These are phyloP conservation scores for Microstroma glucosiphilum DNA, from an alignment of 1,284 basidiomycete genomes.

Conservation along the genomic window DNA sequence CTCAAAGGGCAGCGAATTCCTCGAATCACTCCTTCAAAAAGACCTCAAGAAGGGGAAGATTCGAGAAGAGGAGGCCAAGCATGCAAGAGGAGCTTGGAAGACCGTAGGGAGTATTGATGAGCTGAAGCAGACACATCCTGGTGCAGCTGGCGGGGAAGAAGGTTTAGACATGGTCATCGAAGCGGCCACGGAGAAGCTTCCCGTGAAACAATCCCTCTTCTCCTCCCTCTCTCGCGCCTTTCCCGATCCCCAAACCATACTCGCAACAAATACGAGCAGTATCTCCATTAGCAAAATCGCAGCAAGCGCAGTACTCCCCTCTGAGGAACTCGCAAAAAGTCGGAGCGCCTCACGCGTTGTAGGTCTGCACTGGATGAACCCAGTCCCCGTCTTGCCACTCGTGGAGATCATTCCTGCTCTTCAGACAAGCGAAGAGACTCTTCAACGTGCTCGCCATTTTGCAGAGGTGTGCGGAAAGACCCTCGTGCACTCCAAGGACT, in stretches of 20 bases:
- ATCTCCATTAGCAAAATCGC: constrained; percentile 93
- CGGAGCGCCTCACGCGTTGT: not conserved
- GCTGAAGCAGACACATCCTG: constrained; percentile 13
- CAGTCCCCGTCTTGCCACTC: constrained; percentile 65
- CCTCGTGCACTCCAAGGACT: constrained; percentile 59
- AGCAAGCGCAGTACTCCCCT: constrained; percentile 51
- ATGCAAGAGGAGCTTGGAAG: constrained; percentile 55
- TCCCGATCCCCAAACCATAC: constrained; percentile 64
- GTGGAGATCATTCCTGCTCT: constrained; percentile 87
- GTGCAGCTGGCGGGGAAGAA: constrained; percentile 35
- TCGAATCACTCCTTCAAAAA: constrained; percentile 69
- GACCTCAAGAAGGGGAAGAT: constrained; percentile 79
- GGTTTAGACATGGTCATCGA: constrained; percentile 81
- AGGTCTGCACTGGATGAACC: constrained; percentile 83
- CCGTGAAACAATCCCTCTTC: constrained; percentile 76
- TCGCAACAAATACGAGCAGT: constrained; percentile 88
- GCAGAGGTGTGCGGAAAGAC: constrained; percentile 80
- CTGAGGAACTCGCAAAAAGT: not conserved
- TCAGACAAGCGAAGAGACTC: constrained; percentile 73
- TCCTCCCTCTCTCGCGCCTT: constrained; percentile 64
- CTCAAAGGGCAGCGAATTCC: constrained; percentile 63
- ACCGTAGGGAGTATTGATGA: constrained; percentile 23
- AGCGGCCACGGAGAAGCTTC: constrained; percentile 82
- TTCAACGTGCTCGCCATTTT: constrained; percentile 72
- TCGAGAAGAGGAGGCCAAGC: constrained; percentile 64